phyloP scores from a whole-genome alignment of 495 filamentous ascomycete genomes.

The Penicillium egyptiacum region DNA sequence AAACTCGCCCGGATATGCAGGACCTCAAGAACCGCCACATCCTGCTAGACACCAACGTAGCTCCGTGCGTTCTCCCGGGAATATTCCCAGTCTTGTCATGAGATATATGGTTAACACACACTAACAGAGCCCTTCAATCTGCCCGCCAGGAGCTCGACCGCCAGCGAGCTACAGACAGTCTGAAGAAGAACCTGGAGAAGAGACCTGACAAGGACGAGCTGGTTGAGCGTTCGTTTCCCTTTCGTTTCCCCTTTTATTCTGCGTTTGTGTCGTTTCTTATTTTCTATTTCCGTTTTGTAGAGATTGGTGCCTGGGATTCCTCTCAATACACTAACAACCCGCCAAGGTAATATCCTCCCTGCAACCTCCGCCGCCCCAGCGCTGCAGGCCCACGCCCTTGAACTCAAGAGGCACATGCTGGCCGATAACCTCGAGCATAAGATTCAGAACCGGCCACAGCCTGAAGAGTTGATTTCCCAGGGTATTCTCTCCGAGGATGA shows the following conservation, averaged over 20 bases:
- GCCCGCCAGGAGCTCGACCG: conserved; percentile 62
- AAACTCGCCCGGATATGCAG: conserved; percentile 72
- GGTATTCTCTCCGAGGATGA: conserved; percentile 71
- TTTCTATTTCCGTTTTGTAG: not conserved
- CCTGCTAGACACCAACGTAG: conserved; percentile 67
- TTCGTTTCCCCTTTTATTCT: not conserved
- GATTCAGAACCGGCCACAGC: conserved; percentile 69
- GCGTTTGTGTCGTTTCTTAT: not conserved
- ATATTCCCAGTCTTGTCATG: not conserved
- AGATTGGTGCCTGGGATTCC: not conserved
- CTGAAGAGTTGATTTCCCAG: conserved; percentile 71
- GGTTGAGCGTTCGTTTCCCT: conserved; percentile 63
- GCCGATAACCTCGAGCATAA: conserved; percentile 81
- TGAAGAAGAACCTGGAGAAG: conserved; percentile 67
- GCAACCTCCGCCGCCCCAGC: conserved; percentile 64
- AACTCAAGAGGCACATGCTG: conserved; percentile 83
- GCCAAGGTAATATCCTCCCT: conserved; percentile 77
- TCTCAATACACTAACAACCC: conserved; percentile 12
- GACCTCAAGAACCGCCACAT: conserved; percentile 79
- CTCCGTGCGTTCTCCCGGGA: conserved; percentile 51
- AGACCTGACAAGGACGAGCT: conserved; percentile 64
- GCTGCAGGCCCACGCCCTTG: conserved; percentile 71
- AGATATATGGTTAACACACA: not conserved
- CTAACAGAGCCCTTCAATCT: conserved; percentile 59
- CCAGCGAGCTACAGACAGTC: conserved; percentile 59